phyloP scores from a whole-genome alignment of 495 filamentous ascomycete genomes.

The Corynascus novoguineensis region DNA sequence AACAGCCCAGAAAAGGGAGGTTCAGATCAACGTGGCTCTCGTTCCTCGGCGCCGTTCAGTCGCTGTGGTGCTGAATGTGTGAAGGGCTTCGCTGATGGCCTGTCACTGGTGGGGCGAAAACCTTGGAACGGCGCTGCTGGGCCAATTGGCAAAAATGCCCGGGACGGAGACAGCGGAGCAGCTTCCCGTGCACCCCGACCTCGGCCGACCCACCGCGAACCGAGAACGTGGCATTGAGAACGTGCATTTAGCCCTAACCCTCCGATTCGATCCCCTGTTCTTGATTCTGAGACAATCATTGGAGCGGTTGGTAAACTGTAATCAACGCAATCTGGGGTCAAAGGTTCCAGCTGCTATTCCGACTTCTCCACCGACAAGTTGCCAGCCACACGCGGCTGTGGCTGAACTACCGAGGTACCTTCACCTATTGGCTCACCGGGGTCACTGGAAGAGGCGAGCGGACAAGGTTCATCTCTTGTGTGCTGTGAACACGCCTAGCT shows the following conservation, averaged over 20 bases:
- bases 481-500: too few relatives aligned
- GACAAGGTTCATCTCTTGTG: too few relatives aligned
- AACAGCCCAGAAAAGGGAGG: neutral
- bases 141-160: slow-evolving; percentile 10
- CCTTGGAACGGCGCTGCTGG: slow-evolving; percentile 14
- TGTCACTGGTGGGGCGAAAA: slow-evolving; percentile 8
- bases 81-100: neutral
- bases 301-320: too few relatives aligned
- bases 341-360: too few relatives aligned
- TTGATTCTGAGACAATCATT: too few relatives aligned
- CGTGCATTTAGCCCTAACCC: neutral
- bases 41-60: neutral
- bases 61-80: slow-evolving; percentile 1
- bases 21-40: neutral
- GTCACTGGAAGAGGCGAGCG: too few relatives aligned
- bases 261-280: neutral
- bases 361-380: too few relatives aligned
- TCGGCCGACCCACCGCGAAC: slow-evolving; percentile 9
- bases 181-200: slow-evolving; percentile 11
- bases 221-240: neutral
- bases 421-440: too few relatives aligned
- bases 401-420: too few relatives aligned
- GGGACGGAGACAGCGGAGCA: slow-evolving; percentile 4
- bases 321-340: too few relatives aligned
- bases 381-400: too few relatives aligned